phyloP scores from a whole-genome alignment of 2,329 filamentous ascomycete genomes.

The Rutstroemia sp. region DNA sequence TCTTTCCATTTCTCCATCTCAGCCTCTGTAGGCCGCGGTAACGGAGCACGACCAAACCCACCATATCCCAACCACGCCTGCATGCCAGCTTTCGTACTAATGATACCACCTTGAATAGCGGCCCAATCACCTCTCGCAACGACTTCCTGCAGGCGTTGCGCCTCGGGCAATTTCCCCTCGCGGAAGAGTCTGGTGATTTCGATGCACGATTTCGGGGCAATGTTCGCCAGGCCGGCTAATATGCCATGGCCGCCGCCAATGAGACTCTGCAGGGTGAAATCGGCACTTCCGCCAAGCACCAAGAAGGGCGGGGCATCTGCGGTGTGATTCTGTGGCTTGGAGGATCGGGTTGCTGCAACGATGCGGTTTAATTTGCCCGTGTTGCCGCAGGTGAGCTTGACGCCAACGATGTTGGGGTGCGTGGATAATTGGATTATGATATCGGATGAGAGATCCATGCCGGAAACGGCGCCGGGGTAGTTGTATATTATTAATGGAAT shows the following conservation, averaged over 20 bases:
- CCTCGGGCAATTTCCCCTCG: slow-evolving; percentile 51
- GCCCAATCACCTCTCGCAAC: slow-evolving; percentile 63
- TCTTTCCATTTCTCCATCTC: slow-evolving; percentile 46
- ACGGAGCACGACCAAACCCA: slow-evolving; percentile 40
- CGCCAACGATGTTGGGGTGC: slow-evolving; percentile 80
- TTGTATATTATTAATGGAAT: slow-evolving; percentile 81
- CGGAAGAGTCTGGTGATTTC: slow-evolving; percentile 53
- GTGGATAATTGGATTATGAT: slow-evolving; percentile 70
- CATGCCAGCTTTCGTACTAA: slow-evolving; percentile 60
- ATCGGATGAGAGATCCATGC: slow-evolving; percentile 85
- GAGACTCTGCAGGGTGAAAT: slow-evolving; percentile 66
- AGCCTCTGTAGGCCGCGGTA: slow-evolving; percentile 43
- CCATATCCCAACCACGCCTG: slow-evolving; percentile 58
- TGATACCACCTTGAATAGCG: slow-evolving; percentile 60
- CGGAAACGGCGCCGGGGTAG: slow-evolving; percentile 80
- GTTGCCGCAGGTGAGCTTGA: slow-evolving; percentile 89
- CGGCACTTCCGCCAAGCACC: slow-evolving; percentile 64
- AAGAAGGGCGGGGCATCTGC: slow-evolving; percentile 45
- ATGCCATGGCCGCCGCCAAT: slow-evolving; percentile 64
- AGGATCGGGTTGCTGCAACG: slow-evolving; percentile 48
- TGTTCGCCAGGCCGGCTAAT: slow-evolving; percentile 64
- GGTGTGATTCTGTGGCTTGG: slow-evolving; percentile 32
- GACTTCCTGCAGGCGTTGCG: slow-evolving; percentile 54
- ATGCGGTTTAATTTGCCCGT: slow-evolving; percentile 52
- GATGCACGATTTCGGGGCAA: slow-evolving; percentile 59